These are phyloP conservation scores for Suillus variegatus DNA, from an alignment of 768 basidiomycete species.

Conservation along the genomic window DNA sequence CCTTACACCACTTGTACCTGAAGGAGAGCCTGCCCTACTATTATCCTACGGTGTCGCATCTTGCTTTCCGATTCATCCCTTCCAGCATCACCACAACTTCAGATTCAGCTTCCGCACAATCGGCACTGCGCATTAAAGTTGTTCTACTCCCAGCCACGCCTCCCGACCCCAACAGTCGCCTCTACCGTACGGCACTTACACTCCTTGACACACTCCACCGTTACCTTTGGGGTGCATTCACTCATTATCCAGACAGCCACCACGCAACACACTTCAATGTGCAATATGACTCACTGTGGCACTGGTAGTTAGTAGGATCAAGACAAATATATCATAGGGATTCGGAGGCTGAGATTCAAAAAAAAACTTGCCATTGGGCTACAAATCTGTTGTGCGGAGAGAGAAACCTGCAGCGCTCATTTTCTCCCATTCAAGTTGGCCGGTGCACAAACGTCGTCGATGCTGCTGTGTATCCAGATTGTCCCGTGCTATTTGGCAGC, in stretches of 20 bases:
- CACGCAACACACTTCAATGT: background rate
- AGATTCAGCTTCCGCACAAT: slow-evolving; percentile 17
- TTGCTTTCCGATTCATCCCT: slow-evolving; percentile 77
- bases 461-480: background rate
- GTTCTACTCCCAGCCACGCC: slow-evolving; percentile 48
- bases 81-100: slow-evolving; percentile 25
- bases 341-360: background rate
- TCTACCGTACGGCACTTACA: slow-evolving; percentile 79
- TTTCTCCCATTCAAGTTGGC: background rate
- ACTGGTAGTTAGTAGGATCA: background rate
- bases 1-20: slow-evolving; percentile 56
- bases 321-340: too few species aligned
- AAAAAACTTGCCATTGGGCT: background rate
- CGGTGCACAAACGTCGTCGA: background rate
- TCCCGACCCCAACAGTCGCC: slow-evolving; percentile 55
- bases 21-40: slow-evolving; percentile 75
- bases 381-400: background rate
- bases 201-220: slow-evolving; percentile 82
- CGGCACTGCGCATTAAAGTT: slow-evolving; percentile 55
- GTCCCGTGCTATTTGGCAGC: too few species aligned
- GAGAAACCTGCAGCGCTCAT: background rate
- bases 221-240: slow-evolving; percentile 85
- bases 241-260: slow-evolving; percentile 53
- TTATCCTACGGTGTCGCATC: slow-evolving; percentile 77
- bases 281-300: background rate